Evolutionary conservation across 495 filamentous ascomycete species (phyloP).

Genomic region (Podospora pseudocomata): DNA sequence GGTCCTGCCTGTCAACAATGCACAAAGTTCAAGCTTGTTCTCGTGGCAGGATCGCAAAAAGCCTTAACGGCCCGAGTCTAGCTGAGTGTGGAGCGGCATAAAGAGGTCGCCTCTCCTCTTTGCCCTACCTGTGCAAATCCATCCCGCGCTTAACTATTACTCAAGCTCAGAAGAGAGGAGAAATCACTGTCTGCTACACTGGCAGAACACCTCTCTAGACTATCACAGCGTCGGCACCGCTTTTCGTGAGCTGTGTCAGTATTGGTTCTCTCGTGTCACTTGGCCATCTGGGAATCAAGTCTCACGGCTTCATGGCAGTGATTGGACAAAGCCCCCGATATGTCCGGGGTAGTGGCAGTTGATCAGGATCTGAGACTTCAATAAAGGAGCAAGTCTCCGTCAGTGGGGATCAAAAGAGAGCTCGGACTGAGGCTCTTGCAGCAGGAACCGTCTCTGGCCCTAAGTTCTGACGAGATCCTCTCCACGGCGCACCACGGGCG

Average conservation of each 20-base stretch:
- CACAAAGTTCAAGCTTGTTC: neutral
- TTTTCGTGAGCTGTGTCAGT: neutral
- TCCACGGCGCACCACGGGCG: constrained; percentile 17
- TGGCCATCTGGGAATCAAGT: neutral
- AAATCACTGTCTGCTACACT: no score
- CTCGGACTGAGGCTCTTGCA: constrained; percentile 9
- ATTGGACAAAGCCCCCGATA: neutral
- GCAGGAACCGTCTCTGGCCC: neutral
- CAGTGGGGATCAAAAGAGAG: neutral
- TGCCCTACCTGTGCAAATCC: neutral
- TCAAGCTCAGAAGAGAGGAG: no score
- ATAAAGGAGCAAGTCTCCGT: neutral
- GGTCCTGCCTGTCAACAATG: neutral
- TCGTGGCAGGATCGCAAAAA: neutral
- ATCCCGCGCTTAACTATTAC: no score
- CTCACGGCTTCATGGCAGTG: neutral
- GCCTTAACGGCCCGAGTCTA: neutral
- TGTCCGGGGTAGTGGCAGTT: neutral
- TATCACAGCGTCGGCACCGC: neutral
- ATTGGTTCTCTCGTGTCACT: neutral
- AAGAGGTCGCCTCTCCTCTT: neutral
- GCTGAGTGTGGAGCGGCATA: neutral
- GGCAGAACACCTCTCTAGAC: no score
- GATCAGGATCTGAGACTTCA: neutral
- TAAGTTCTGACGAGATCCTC: constrained; percentile 18